Base-by-base conservation (phyloP, 2,329 filamentous ascomycete species). In the Knufia petricola region DNA sequence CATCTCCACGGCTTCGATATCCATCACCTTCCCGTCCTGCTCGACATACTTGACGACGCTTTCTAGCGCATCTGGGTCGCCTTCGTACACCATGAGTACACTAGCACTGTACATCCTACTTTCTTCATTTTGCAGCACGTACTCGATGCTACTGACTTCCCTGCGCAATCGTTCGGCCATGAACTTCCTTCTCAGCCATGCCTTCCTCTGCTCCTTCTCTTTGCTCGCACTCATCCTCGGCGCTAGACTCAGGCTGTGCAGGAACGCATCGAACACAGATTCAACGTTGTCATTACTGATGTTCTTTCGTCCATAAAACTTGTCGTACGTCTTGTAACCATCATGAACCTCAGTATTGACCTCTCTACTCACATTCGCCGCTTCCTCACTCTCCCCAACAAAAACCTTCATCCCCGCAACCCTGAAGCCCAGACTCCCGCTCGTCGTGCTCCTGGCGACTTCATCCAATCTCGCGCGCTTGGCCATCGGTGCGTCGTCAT, bases 31-130 rank as follows among this genome's bases (percentile, higher is more conserved):
- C 15, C 49, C 44, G n/a, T 30, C 47, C 66, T 65, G 64, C 54
- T 61, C 52, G 70, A 71, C 67, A 30, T 66, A 66, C 20, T 68
- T 64, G 32, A 77, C 61, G 1, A 73, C 69, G 34, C 66, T 64
- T 46, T 74, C 69, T 48, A 82, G 70, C 17, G 74, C 74, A 17
- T 74, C 68, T 1, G 69, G 64, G 55, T 84, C 77, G 4, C 81
- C 81, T 63, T 84, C 81, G 56, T 83, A 84, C 12, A 83, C 76
- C 31, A 84, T 73, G 40, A 84, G 61, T 13, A 84, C 69, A 56
- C 78, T 82, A 0, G 80, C 72, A 12, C 77, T 79, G 61, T 82
- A 84, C 79, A 84, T 84, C 42, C 80, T 69, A 58, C 76, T 81
- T 63, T 84, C 81, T 42, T 76, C 66, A 1, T 69, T 64, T 56